Evolutionary conservation across 768 basidiomycete genomes (phyloP).

Genomic region (Lepiota brunneoincarnata): DNA sequence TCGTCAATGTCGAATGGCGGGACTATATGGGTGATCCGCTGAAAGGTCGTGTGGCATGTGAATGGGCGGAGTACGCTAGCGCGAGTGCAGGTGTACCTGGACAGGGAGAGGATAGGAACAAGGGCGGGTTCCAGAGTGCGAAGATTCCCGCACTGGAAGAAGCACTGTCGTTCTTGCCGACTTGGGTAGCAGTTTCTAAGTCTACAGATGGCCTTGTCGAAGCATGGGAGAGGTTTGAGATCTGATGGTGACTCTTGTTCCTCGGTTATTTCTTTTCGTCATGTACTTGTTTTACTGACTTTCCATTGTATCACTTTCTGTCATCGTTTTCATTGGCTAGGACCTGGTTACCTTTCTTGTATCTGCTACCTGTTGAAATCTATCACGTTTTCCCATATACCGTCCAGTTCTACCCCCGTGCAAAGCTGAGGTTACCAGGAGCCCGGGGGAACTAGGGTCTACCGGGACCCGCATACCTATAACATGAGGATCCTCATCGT

Average conservation of each 20-base stretch:
- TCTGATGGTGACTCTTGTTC: slow-evolving; percentile 15
- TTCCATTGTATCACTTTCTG: not conserved
- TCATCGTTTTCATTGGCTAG: too few relatives aligned
- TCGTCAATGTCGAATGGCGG: slow-evolving; percentile 52
- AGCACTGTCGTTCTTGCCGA: slow-evolving; percentile 57
- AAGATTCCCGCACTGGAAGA: slow-evolving; percentile 74
- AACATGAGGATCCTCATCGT: too few relatives aligned
- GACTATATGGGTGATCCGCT: slow-evolving; percentile 15
- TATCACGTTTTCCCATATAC: too few relatives aligned
- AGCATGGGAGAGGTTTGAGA: slow-evolving; percentile 35
- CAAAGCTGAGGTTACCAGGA: too few relatives aligned
- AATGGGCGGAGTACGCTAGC: slow-evolving; percentile 69
- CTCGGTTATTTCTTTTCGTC: not conserved
- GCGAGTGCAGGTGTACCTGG: slow-evolving; percentile 27
- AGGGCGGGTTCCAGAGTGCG: slow-evolving; percentile 16
- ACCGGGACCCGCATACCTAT: too few relatives aligned
- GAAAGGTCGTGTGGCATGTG: slow-evolving; percentile 53
- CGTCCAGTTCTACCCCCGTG: too few relatives aligned
- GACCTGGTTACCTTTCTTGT: too few relatives aligned
- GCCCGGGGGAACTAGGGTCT: too few relatives aligned
- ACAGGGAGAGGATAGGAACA: slow-evolving; percentile 36
- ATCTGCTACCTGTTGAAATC: too few relatives aligned
- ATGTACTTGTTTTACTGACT: not conserved
- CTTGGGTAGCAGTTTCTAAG: slow-evolving; percentile 67
- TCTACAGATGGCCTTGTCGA: slow-evolving; percentile 56